A percentile compares a stretch with the other conserved stretches of the same genome.
phyloP scores from a whole-genome alignment of 2,329 filamentous ascomycete genomes.

The Amylocarpus encephaloides region DNA sequence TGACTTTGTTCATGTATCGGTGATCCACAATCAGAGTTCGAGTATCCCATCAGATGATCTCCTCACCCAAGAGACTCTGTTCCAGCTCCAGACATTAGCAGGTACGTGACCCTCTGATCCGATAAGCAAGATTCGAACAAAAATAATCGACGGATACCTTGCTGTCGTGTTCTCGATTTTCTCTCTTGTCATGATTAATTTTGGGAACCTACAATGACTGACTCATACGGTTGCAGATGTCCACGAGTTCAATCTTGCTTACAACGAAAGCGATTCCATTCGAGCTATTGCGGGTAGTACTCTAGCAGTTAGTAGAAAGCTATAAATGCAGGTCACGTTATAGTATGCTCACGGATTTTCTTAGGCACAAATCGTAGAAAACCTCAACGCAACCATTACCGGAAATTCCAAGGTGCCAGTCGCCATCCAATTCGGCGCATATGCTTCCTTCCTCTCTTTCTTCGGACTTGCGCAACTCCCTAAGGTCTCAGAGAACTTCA shows the following conservation, averaged over 20 bases:
- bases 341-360: neutral
- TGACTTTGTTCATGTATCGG: constrained; percentile 53
- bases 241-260: constrained; percentile 79
- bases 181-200: no score
- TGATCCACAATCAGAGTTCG: constrained; percentile 47
- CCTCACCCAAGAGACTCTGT: constrained; percentile 52
- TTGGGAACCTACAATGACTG: no score
- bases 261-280: constrained; percentile 65
- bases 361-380: constrained; percentile 23
- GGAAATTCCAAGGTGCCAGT: constrained; percentile 40
- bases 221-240: constrained; percentile 37
- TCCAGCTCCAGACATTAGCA: constrained; percentile 65
- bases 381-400: constrained; percentile 46
- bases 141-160: no score
- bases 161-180: no score
- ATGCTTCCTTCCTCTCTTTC: constrained; percentile 56
- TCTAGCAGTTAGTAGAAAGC: constrained; percentile 36
- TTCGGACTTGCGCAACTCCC: constrained; percentile 52
- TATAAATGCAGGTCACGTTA: neutral
- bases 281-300: constrained; percentile 53
- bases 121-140: no score
- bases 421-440: constrained; percentile 54
- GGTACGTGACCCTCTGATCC: no score
- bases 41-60: constrained; percentile 53
- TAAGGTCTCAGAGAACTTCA: constrained; percentile 55